These are phyloP conservation scores for Phytophthora colocasiae DNA, from an alignment of 352 stramenopile genomes.

Conservation along the genomic window DNA sequence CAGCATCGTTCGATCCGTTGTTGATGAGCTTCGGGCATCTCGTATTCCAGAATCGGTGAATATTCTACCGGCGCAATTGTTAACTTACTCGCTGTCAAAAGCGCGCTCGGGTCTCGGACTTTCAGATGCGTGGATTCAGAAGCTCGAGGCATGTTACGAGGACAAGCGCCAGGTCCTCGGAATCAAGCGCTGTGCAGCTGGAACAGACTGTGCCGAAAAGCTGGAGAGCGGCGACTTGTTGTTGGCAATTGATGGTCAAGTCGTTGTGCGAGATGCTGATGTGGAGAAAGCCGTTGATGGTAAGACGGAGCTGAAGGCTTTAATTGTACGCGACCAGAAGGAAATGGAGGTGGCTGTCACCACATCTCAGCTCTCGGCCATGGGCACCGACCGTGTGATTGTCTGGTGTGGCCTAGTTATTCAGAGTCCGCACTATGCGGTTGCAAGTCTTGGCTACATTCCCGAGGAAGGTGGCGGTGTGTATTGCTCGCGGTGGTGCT, in stretches of 20 bases:
- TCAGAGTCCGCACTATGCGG: slow-evolving; percentile 90
- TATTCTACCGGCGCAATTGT: slow-evolving; percentile 74
- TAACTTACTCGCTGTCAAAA: slow-evolving; percentile 90
- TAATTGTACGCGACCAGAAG: slow-evolving; percentile 79
- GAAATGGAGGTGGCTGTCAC: slow-evolving; percentile 69
- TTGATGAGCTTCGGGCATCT: slow-evolving; percentile 55
- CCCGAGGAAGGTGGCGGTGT: slow-evolving; percentile 85
- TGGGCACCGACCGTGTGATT: slow-evolving; percentile 90
- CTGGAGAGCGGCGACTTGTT: slow-evolving; percentile 87
- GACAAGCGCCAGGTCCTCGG: slow-evolving; percentile 90
- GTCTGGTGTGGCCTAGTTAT: slow-evolving; percentile 93
- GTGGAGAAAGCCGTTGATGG: slow-evolving; percentile 69
- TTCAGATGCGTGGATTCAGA: slow-evolving; percentile 86
- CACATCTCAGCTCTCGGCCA: slow-evolving; percentile 70
- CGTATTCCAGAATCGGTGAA: slow-evolving; percentile 61
- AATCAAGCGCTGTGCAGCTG: slow-evolving; percentile 81
- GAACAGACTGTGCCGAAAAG: slow-evolving; percentile 66
- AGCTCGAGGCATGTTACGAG: slow-evolving; percentile 77
- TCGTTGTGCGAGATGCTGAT: slow-evolving; percentile 82
- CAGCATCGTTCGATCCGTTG: slow-evolving; percentile 71
- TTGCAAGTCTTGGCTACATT: slow-evolving; percentile 86
- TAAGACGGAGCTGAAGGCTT: slow-evolving; percentile 63
- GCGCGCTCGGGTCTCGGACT: slow-evolving; percentile 85
- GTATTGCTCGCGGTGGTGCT: slow-evolving; percentile 92
- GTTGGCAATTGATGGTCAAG: slow-evolving; percentile 79